Evolutionary conservation across 176 grass and related monocot species (phyloP).

Genomic region (Eremochloa ophiuroides): DNA sequence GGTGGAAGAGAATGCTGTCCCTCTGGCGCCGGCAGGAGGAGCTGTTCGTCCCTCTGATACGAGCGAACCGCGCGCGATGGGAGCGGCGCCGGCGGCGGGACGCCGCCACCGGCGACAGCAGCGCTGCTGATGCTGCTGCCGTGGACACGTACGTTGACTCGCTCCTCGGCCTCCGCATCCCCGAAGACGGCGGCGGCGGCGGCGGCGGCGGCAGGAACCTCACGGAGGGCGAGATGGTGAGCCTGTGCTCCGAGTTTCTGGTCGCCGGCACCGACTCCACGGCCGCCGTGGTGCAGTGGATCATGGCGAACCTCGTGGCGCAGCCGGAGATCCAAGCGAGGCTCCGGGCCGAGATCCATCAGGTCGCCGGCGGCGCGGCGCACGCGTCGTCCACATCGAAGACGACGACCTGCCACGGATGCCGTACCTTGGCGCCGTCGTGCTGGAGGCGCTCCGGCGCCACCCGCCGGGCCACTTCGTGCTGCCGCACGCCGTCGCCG

Average conservation of each 20-base stretch:
- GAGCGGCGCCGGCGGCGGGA: too few relatives aligned
- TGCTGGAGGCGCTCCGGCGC: constrained; percentile 6
- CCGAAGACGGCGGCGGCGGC: background rate
- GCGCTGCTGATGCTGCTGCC: too few relatives aligned
- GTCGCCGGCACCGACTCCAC: constrained; percentile 38
- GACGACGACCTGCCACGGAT: constrained; percentile 32
- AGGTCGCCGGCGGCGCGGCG: background rate
- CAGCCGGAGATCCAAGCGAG: constrained; percentile 13
- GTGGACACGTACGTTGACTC: constrained; percentile 13
- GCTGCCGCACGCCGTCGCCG: constrained; percentile 53
- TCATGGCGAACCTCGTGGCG: constrained; percentile 41
- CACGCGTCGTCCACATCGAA: background rate
- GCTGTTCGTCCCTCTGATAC: constrained; percentile 30
- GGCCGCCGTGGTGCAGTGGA: constrained; percentile 35
- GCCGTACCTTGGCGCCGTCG: constrained; percentile 36
- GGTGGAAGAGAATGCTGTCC: background rate
- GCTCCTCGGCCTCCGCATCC: background rate
- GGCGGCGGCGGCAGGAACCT: background rate
- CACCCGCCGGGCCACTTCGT: constrained; percentile 63
- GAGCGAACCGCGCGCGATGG: too few relatives aligned
- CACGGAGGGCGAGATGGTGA: constrained; percentile 37
- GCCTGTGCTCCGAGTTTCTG: constrained; percentile 44
- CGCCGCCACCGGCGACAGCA: background rate
- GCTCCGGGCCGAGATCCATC: constrained; percentile 9
- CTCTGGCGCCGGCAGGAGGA: constrained; percentile 25